Base-by-base conservation (phyloP, 176 grass and related monocot species). In the Zoysia pacifica region DNA sequence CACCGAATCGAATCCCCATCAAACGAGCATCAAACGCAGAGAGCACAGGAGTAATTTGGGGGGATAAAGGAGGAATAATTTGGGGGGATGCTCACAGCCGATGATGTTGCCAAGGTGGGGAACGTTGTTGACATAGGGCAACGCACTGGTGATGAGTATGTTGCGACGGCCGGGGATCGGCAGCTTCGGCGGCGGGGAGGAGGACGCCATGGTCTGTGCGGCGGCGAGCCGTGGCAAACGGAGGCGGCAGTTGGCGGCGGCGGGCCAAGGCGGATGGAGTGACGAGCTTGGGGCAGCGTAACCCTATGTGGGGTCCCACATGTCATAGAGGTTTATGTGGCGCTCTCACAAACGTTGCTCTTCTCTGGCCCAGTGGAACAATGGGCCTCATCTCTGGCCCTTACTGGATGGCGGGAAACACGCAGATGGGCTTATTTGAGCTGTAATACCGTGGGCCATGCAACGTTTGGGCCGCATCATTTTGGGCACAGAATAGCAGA, bases 41-140 rank as follows among this genome's bases (percentile, higher is more conserved):
- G n/a, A 65, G 10, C 65, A 2, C 52, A 43, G 13, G 49, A 62
- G 9, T 11, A 18, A 69, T 46, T 62, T 71, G 43, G 20, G 73
- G 67, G 76, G 16, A 59, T 61, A 79, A 55, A 28, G 28, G 28
- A 43, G 13, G 49, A 62, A 12, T 11, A 18, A 69, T 46, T 62
- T 71, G 43, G 20, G 73, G 76, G 16, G 48, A 14, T 61, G 71
- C 84, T 89, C 81, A 95, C 93, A 95, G 73, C 93, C 90, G 79
- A 95, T 90, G 84, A 95, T 92, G 75, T 92, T 92, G 42, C 87
- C 93, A 11, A 95, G 93, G 76, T 95, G 93, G 53, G 90, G 90
- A 10, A 95, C 87, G 56, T 95, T 95, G 80, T 95, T 95, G 71
- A 92, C 90, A 54, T 95, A 95, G 15, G 93, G 93, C 62, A 95